These are phyloP conservation scores for Sporisorium sorghi DNA, from an alignment of 1,284 basidiomycete species.

Conservation along the genomic window DNA sequence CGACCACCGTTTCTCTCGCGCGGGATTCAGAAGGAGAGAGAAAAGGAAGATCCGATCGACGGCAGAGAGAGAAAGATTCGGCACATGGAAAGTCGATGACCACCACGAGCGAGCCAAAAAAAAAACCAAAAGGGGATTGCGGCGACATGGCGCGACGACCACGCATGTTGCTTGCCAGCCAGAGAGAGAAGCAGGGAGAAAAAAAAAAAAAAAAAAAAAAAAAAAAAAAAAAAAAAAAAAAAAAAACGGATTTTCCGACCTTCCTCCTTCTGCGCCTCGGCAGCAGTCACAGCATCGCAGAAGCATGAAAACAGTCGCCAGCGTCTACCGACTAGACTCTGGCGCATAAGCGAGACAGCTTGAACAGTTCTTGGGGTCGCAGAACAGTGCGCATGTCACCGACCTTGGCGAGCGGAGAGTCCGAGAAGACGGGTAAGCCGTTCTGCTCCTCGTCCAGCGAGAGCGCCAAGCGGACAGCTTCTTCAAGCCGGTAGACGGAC, in stretches of 20 bases:
- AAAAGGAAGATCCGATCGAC: neutral
- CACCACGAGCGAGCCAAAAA: neutral
- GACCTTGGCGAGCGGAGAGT: neutral
- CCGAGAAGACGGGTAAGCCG: neutral
- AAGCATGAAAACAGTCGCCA: neutral
- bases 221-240: neutral
- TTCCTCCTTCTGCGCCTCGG: neutral
- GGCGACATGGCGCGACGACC: slow-evolving; percentile 10
- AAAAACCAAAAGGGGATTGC: neutral
- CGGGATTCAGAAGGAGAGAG: neutral
- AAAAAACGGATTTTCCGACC: slow-evolving; percentile 9
- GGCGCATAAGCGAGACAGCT: slow-evolving; percentile 31
- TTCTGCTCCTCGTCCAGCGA: neutral
- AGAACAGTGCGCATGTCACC: slow-evolving; percentile 1
- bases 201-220: neutral
- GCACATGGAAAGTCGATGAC: neutral
- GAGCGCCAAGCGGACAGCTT: neutral
- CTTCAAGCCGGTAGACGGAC: too few relatives aligned
- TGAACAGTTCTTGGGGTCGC: neutral
- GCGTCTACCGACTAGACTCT: slow-evolving; percentile 5
- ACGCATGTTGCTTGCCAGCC: too few relatives aligned
- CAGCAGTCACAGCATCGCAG: slow-evolving; percentile 5
- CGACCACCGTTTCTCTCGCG: neutral
- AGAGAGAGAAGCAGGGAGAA: too few relatives aligned
- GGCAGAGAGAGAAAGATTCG: neutral